Evolutionary conservation across 257 asterid species (phyloP).

Genomic region (Linaria vulgaris): DNA sequence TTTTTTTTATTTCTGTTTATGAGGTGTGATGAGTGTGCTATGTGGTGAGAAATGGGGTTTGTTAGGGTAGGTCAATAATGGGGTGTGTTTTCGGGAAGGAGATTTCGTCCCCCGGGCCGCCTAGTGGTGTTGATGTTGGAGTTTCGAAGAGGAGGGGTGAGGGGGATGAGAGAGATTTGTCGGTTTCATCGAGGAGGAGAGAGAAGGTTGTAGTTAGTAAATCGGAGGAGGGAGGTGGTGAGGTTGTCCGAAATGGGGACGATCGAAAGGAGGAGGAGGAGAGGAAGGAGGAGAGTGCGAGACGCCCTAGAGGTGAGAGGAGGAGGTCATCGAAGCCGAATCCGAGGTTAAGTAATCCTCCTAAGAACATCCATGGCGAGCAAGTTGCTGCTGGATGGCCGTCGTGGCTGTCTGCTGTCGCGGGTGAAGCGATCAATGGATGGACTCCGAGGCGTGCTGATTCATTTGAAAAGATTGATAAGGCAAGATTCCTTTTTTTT

Average conservation of each 20-base stretch:
- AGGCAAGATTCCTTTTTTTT: slow-evolving; percentile 41
- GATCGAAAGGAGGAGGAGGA: slow-evolving; percentile 47
- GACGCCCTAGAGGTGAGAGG: slow-evolving; percentile 53
- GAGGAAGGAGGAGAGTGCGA: slow-evolving; percentile 38
- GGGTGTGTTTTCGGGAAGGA: slow-evolving; percentile 61
- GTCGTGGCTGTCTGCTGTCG: slow-evolving; percentile 81
- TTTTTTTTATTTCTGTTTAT: slow-evolving; percentile 16
- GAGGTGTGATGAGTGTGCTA: slow-evolving; percentile 20
- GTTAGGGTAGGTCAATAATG: slow-evolving; percentile 38
- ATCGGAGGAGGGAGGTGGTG: slow-evolving; percentile 38
- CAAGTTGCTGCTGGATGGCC: slow-evolving; percentile 98
- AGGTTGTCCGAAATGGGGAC: slow-evolving; percentile 52
- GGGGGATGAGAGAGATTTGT: slow-evolving; percentile 47
- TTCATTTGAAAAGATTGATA: slow-evolving; percentile 75
- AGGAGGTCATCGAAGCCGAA: slow-evolving; percentile 75
- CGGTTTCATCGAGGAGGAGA: slow-evolving; percentile 56
- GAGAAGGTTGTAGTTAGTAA: slow-evolving; percentile 53
- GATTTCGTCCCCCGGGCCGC: slow-evolving; percentile 41
- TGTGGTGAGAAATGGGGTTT: slow-evolving; percentile 54
- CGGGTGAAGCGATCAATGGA: slow-evolving; percentile 86
- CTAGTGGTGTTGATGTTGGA: slow-evolving; percentile 42
- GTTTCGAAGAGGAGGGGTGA: slow-evolving; percentile 44
- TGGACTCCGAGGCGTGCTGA: slow-evolving; percentile 91
- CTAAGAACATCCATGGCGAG: slow-evolving; percentile 75
- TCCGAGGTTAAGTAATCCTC: slow-evolving; percentile 81